These are phyloP conservation scores for Ophiostoma novo-ulmi DNA, from an alignment of 2,329 filamentous ascomycete species.

Conservation along the genomic window DNA sequence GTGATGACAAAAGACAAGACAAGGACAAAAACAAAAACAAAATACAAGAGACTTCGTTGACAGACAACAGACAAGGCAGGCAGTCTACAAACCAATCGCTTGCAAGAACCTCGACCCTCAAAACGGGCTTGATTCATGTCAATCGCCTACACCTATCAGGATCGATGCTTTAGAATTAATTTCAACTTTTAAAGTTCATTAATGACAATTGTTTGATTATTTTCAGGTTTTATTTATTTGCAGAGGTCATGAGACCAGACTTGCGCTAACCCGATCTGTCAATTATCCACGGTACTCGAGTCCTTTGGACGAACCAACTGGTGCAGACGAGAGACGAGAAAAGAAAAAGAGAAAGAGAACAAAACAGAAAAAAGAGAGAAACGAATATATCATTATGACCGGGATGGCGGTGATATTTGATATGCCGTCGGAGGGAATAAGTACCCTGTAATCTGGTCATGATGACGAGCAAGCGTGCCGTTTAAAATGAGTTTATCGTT, in stretches of 20 bases:
- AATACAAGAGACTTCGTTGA: too few species aligned
- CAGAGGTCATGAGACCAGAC: slow-evolving; percentile 18
- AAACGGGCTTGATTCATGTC: too few species aligned
- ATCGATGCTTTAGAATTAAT: background rate
- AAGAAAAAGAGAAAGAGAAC: background rate
- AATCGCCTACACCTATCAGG: background rate
- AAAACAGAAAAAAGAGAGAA: background rate
- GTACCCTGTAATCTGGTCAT: too few species aligned
- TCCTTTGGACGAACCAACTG: too few species aligned
- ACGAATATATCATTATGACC: background rate
- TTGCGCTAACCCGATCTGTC: slow-evolving; percentile 24
- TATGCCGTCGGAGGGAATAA: too few species aligned
- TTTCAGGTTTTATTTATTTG: slow-evolving; percentile 13
- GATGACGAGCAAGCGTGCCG: too few species aligned
- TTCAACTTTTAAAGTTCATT: background rate
- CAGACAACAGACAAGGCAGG: too few species aligned
- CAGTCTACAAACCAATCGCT: too few species aligned
- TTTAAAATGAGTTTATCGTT: too few species aligned
- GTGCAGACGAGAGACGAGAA: too few species aligned
- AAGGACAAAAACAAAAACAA: too few species aligned
- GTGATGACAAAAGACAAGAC: background rate
- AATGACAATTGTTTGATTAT: slow-evolving; percentile 5
- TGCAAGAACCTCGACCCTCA: too few species aligned
- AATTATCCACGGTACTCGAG: background rate
- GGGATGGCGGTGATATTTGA: background rate